Evolutionary conservation across 179 eudicot species (phyloP), one percentile per base, ranked within the genome.

Genomic region (Heliamphora pulchella): DNA sequence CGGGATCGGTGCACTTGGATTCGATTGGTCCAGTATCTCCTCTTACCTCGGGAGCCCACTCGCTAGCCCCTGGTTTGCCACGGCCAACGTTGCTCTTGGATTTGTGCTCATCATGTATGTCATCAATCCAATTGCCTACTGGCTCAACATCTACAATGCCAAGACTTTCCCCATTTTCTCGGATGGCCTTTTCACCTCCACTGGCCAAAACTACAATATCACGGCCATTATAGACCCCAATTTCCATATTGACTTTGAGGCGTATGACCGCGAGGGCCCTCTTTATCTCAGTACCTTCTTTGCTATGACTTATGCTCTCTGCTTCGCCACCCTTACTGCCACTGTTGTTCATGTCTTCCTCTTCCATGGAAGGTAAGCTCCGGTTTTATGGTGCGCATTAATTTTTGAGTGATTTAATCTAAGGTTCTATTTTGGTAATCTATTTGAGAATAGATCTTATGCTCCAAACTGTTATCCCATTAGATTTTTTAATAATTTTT

Each of bases 41-140:
- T 81, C 90, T 0, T 91, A 86, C 82, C 82, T 89, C 3, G 84
- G 87, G 18, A 91, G 90, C 79, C 96, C 96, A 8, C 80, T 91
- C 6, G 91, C 91, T 22, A 89, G 91, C 73, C 96, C 96, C 6
- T 88, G 92, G 91, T 89, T 89, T 62, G 92, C 92, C 4, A 88
- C 92, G 15, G 92, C 87, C 55, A 91, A 91, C 51, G 58, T 91
- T 39, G 90, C 86, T 0, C 75, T 81, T 1, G 94, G 94, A 13
- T 89, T 74, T 70, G 73, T 59, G 17, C 59, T 89, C 17, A 78
- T 86, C 5, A 80, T 87, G 87, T 92, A 92, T 80, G 81, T 87
- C 5, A 43, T 89, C 43, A 75, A 87, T 39, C 93, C 97, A 3
- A 8, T 88, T 2, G 65, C 69, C 46, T 90, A 92, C 48, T 92